Base-by-base conservation (phyloP, 1,284 basidiomycete species). In the Microbotryum violaceum region DNA sequence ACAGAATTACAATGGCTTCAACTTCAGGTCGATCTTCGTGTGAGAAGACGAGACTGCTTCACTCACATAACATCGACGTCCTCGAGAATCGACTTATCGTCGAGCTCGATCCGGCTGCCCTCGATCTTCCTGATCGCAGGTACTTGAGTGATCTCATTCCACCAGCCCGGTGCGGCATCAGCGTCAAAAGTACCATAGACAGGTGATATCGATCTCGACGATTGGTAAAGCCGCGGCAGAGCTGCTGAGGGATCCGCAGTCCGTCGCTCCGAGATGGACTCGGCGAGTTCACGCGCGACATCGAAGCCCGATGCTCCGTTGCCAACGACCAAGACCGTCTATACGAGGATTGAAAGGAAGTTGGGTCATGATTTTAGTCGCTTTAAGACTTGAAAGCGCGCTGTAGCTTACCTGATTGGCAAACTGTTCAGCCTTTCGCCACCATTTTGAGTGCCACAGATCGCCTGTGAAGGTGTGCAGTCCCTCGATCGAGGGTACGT, bases 261-360 rank as follows among this genome's bases (percentile, higher is more conserved):
- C 3, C 63, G 60, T 8, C 60, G 63, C 5, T 63, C 56, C 29
- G 74, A 49, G 54, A 78, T 75, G 23, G 74, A 69, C 8, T 61
- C 49, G 7, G 75, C 77, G 8, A 82, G 68, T 58, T 80, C 78
- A n/a, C 80, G 73, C 0, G 78, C 75, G 29, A 81, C 76, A 63
- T 82, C 81, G 20, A 77, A 78, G 0, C 80, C 81, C 0, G 77
- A 79, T 5, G 77, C 77, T n/a, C 74, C 76, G 33, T 78, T 79
- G 7, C 81, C 81, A 8, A 82, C 77, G 0, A 82, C 78, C 25
- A 82, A 72, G 7, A 81, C 76, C 1, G 70, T 76, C 69, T 77
- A 66, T 7, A 52, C 47, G n/a, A 54, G 53, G 20, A 42, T 42
- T 12, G 2, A 16, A 7, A 20, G 51, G 16, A 4, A 27, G 31